Evolutionary conservation across 2,329 filamentous ascomycete species (phyloP), one percentile per base, ranked within the genome.

Genomic region (Phaeosphaeriaceae sp.): DNA sequence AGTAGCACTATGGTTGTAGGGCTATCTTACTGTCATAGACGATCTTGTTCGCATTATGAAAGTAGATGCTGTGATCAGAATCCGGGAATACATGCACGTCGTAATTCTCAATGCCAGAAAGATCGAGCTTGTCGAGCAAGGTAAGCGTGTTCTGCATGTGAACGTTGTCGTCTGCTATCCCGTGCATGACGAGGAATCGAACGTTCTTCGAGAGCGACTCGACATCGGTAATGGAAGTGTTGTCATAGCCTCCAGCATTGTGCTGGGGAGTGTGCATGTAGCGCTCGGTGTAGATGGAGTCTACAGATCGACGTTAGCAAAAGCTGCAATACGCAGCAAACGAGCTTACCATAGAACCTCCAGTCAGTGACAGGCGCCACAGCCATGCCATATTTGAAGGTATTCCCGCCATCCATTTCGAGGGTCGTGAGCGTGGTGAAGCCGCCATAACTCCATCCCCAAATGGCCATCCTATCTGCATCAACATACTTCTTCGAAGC

Each of bases 301-400:
- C 92, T 81, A 26, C 19, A 64, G 23, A 63, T 55, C 46, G 8
- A 13, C 46, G 24, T 59, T n/a, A 44, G 58, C n/a, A 49, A 15
- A 23, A 30, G 43, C 21, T 17, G 21, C 5, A 17, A 44, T 5
- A 6, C 32, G 23, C 17, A n/a, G 26, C 7, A 17, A 44, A 9
- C 17, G 6, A 30, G 58, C 67, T 61, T 77, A 85, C 83, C 87
- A 80, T 99, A 99, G 79, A 91, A 97, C 57, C 91, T 86, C 95
- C 95, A 99, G 78, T 99, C 94, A 0, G 94, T 98, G n/a, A 99
- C 95, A 19, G 95, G 95, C 1, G 95, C 95, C 52, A 99, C 96
- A 7, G 96, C 93, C 91, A 99, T 97, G 68, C 95, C 96, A 77
- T 99, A 99, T 64, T 89, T 89, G 82, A 97, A 99, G 0, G 94